A percentile compares a stretch with the other conserved stretches of the same genome.
phyloP scores from a whole-genome alignment of 176 grass and related monocot species.

The Pontederia crassipes region DNA sequence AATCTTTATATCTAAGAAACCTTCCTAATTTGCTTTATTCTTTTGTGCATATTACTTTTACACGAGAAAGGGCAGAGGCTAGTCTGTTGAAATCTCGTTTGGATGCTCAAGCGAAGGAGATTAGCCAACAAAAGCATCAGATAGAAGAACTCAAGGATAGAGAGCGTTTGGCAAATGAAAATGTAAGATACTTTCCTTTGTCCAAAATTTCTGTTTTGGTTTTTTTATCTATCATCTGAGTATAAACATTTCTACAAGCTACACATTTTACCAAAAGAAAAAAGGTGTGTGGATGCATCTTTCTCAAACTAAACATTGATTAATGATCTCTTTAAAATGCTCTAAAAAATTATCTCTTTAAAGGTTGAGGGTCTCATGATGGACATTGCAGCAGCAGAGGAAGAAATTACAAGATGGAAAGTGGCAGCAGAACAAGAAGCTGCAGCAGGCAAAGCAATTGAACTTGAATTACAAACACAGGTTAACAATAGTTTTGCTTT shows the following conservation, averaged over 20 bases:
- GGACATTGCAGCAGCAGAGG: slow-evolving; percentile 85
- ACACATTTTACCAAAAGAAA: too few relatives aligned
- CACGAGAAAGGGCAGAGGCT: slow-evolving; percentile 80
- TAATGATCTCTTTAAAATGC: background rate
- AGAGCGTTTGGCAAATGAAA: slow-evolving; percentile 85
- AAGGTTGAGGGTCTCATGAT: slow-evolving; percentile 96
- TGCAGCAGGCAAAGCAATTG: slow-evolving; percentile 74
- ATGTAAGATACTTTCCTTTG: slow-evolving; percentile 31
- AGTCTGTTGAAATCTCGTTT: slow-evolving; percentile 73
- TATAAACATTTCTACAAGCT: background rate
- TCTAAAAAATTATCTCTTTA: background rate
- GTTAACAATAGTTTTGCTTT: slow-evolving; percentile 27
- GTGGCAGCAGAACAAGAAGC: slow-evolving; percentile 89
- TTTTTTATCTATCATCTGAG: background rate
- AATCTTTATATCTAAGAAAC: background rate
- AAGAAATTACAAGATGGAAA: slow-evolving; percentile 98
- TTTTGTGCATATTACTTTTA: slow-evolving; percentile 30
- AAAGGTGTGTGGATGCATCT: too few relatives aligned
- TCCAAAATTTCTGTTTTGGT: background rate
- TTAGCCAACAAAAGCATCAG: slow-evolving; percentile 51
- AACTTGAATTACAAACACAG: slow-evolving; percentile 71
- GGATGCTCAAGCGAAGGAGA: slow-evolving; percentile 88
- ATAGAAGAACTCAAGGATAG: slow-evolving; percentile 82
- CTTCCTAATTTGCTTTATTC: slow-evolving; percentile 24
- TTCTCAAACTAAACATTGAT: slow-evolving; percentile 1